Conservation (phyloP, 768 basidiomycete genomes). For the Tremella yokohamensis region DNA sequence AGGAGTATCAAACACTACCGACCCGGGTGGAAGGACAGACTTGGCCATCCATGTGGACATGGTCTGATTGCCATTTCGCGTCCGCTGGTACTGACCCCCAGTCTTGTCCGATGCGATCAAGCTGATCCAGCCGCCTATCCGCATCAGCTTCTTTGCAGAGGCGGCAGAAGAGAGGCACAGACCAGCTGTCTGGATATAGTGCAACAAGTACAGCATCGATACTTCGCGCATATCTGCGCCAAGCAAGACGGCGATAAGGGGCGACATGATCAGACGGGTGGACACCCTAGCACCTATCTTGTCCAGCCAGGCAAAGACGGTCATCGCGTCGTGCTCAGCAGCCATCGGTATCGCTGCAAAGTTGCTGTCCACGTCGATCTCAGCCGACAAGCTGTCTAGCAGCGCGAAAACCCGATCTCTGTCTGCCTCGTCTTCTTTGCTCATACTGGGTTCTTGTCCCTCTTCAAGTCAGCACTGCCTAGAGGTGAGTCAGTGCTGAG, state of each 20-base stretch:
- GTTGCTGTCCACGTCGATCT: background rate
- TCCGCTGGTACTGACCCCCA: slow-evolving; percentile 1
- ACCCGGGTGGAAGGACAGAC: background rate
- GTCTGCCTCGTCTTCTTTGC: background rate
- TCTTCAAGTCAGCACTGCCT: background rate
- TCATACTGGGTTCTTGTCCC: background rate
- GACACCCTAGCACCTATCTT: background rate
- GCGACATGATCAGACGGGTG: background rate
- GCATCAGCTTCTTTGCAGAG: background rate
- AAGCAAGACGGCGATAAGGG: slow-evolving; percentile 1
- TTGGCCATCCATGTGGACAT: slow-evolving; percentile 5
- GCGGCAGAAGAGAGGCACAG: background rate
- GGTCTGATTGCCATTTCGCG: background rate
- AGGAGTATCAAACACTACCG: background rate
- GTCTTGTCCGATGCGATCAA: slow-evolving; percentile 1
- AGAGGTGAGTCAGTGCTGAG: no score
- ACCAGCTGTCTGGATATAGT: background rate
- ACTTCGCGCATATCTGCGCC: background rate
- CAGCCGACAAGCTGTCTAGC: background rate
- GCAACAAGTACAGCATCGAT: slow-evolving; percentile 2
- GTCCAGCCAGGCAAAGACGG: background rate
- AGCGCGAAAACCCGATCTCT: background rate
- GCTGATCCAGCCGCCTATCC: background rate
- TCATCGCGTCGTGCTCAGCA: background rate
- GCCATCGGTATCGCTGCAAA: background rate